These are phyloP conservation scores for Aristolochia fimbriata DNA, from an alignment of 164 flowering plant species.

Conservation along the genomic window DNA sequence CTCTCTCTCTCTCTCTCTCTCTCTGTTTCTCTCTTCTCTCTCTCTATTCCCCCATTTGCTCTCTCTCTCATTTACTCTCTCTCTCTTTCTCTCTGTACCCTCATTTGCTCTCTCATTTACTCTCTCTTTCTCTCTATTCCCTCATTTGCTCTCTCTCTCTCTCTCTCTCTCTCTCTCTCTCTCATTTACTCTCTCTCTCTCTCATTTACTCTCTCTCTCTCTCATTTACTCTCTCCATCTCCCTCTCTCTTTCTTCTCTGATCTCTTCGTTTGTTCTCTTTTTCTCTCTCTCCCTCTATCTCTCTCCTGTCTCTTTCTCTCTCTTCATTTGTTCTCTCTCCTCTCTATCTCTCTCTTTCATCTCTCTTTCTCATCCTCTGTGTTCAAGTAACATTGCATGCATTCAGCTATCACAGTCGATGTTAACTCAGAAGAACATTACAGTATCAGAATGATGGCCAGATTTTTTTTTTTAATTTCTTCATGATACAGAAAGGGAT, in stretches of 20 bases:
- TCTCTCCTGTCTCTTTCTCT: not conserved
- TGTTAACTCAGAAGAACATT: too few relatives aligned
- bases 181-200: not conserved
- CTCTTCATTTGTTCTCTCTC: not conserved
- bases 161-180: constrained; percentile 5
- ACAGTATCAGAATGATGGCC: too few relatives aligned
- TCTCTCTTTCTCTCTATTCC: not conserved
- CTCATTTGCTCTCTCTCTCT: not conserved
- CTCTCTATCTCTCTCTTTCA: not conserved
- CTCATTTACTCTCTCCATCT: too few relatives aligned
- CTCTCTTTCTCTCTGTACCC: too few relatives aligned
- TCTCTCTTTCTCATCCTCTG: not conserved
- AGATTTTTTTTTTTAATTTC: too few relatives aligned
- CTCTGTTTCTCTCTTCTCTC: not conserved
- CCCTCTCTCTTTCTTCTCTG: not conserved
- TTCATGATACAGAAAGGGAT: too few relatives aligned
- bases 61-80: not conserved
- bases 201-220: not conserved
- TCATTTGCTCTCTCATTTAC: not conserved
- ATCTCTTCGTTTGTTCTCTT: not conserved
- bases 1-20: not conserved
- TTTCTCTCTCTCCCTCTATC: not conserved
- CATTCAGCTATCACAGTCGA: too few relatives aligned
- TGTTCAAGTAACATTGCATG: too few relatives aligned
- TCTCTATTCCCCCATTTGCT: not conserved